Evolutionary conservation across 306 rosid species (phyloP), one percentile per base, ranked within the genome.

Genomic region (Malus orientalis): DNA sequence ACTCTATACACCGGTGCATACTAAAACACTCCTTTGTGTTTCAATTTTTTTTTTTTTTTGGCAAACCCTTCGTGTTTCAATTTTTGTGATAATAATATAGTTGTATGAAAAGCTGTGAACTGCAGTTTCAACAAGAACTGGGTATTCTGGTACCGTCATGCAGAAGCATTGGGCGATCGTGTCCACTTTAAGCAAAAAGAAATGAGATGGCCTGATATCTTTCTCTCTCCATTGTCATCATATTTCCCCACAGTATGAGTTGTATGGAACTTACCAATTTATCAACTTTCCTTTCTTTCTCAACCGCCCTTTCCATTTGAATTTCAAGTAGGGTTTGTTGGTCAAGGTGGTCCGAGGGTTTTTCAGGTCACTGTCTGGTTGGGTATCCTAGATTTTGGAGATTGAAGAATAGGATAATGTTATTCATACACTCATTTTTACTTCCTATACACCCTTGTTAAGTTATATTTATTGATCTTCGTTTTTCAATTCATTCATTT

Each of bases 271-370:
- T 16, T 23, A 33, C 8, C 32, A 49, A 8, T 36, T 33, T 61
- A 61, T 23, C 25, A 30, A 63, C 68, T 8, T 63, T 63, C 53
- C 36, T 59, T 30, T 23, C 4, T n/a, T 60, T 13, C 42, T 49
- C 44, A 25, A 61, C 79, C 74, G 80, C 80, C 62, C 57, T 54
- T 40, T 55, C 7, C 67, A 9, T 76, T 76, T 76, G 74, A 76
- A 76, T 20, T 71, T 66, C 49, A 36, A 30, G 69, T 64, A 8
- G 12, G 44, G 44, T 64, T 30, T 64, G 69, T 64, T 18, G 15
- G 23, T 32, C 44, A 32, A 30, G 67, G 67, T 61, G 67, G 38
- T 61, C 66, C 33, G 29, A 22, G 30, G 6, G 27, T 49, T 58
- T 22, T 12, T 58, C 7, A 23, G 30, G 30, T 59, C 64, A 11